Evolutionary conservation across 2,329 filamentous ascomycete genomes (phyloP), one percentile per base, ranked within the genome.

Genomic region (Trichoderma cornu-damae): DNA sequence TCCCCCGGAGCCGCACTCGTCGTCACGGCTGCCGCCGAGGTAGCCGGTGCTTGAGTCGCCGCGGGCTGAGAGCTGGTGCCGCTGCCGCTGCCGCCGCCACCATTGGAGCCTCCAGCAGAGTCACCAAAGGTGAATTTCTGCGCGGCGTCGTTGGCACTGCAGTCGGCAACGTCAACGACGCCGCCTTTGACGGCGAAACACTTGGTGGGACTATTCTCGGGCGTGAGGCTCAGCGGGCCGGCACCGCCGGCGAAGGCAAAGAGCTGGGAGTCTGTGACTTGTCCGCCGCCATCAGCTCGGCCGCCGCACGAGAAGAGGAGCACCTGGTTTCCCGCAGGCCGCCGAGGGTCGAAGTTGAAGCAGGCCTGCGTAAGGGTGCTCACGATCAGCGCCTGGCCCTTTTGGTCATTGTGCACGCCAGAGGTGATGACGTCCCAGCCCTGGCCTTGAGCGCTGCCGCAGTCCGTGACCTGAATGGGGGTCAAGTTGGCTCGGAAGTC

Each of bases 251-350:
- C 69, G 57, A 80, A 79, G 11, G 70, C 66, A 60, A 82, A 82
- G 2, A 80, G 69, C 65, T 83, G 80, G 0, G 79, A 82, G 52
- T 75, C 68, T 6, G 79, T 77, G 2, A 80, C 77, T 4, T 67
- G 61, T 12, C 80, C 80, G 18, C 74, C 69, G 43, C 81, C 81
- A 59, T 80, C 81, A 18, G 80, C 80, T 37, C 80, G 73, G 14
- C 81, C 81, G 50, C 81, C 81, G 60, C 81, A 85, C 9, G 81
- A 81, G 63, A 84, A 84, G 22, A 84, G 71, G 32, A 78, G 63
- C 12, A 82, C 79, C 61, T 81, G 79, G 63, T 79, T 77, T 9
- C 79, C 79, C 2, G 73, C 70, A 0, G 72, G 67, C 26, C 79
- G 73, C 46, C 80, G 73, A 4, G 76, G 74, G 62, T 85, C 81